Evolutionary conservation across 768 basidiomycete genomes (phyloP), one percentile per base, ranked within the genome.

Genomic region (Leccinellum luteum): DNA sequence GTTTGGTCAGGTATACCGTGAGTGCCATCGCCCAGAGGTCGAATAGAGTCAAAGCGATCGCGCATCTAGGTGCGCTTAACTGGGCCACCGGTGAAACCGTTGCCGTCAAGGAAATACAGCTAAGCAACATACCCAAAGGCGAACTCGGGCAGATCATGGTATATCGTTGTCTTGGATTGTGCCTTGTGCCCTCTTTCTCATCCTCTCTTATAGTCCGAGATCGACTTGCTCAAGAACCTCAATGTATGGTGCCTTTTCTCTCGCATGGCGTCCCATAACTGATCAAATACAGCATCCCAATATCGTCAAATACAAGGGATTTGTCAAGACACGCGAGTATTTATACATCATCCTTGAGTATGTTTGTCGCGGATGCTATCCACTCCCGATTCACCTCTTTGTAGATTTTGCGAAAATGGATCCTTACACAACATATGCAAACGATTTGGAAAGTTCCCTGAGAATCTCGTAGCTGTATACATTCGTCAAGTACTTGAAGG

Each of bases 251-350:
- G 3, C 12, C 31, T n/a, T 48, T 31, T 58, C 27, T 17, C 17
- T 27, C 31, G 30, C 23, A 12, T 55, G 17, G 34, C 10, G 48
- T 60, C 35, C 47, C 52, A 55, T 48, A 49, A 38, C 59, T 62
- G 34, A 73, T 59, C 48, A 35, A 54, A 23, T 56, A 41, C 72
- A 96, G 94, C 94, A 98, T 70, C 80, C 87, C 43, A 98, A 98
- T 71, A 98, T 99, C 69, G 97, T 98, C 69, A 96, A 99, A 75
- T 99, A 99, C 78, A 95, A 96, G 68, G 97, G 97, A 13, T 98
- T 96, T 66, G 92, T 94, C 70, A 94, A 94, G 76, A 95, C 94
- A 52, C 85, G 87, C 55, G 92, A 97, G 66, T 94, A 87, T 72
- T 79, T 99, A 58, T 96, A 96, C 73, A 99, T 99, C 74, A 93